Evolutionary conservation across 345 rosid species (phyloP), one percentile per base, ranked within the genome.

Genomic region (Hypericum perforatum): DNA sequence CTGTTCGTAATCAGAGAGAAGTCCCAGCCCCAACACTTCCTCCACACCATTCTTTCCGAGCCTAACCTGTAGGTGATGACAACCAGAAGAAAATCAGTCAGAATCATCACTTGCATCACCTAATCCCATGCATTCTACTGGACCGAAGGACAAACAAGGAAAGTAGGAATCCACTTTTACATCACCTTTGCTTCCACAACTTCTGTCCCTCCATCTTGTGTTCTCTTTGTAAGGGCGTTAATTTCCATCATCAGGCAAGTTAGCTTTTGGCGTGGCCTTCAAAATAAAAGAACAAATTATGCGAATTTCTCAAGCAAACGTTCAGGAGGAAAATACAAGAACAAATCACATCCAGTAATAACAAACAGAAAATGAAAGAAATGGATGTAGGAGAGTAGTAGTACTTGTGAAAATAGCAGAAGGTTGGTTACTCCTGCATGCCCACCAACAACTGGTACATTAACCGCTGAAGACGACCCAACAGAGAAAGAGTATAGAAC

Each of bases 131-230:
- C 32, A 22, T 22, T 22, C 32, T 22, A 1, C 32, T 22, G 4
- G 32, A 22, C 32, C 32, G 32, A 22, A 22, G 32, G 4, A 22
- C 32, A 22, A 1, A 22, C 32, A 22, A 22, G 32, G 32, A 22
- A 22, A 22, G 32, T 22, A 22, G 32, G 32, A 22, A 22, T 22
- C 32, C 4, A 22, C 32, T 22, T 22, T 22, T 1, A 22, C 32
- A 1, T 22, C 1, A 22, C 94, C 81, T 85, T 88, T 9, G 91
- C 96, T 67, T 88, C 86, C 57, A 80, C 94, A 49, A 88, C 94
- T 61, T 88, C 82, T n/a, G 94, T 88, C 47, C 94, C 96, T 62
- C 94, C 90, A 53, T 85, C 94, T 73, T 88, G 96, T 0, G 88
- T 85, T 62, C 94, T 66, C 75, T 85, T 88, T 37, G 94, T 88